Evolutionary conservation across 2,329 filamentous ascomycete genomes (phyloP).

Genomic region (Colletotrichum musicola): DNA sequence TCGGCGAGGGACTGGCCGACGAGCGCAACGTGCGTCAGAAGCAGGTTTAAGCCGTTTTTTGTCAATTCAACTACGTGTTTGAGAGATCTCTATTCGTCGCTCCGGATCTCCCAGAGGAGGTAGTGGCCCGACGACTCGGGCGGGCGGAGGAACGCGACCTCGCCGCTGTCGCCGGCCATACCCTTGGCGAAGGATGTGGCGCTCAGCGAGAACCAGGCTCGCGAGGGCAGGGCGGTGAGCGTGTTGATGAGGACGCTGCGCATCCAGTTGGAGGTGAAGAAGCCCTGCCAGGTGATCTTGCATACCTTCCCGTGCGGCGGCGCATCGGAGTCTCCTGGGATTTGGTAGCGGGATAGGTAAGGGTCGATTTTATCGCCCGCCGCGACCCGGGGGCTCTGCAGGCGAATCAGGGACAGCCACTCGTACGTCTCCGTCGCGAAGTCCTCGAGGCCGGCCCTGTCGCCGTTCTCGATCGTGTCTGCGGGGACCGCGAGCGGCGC

Average conservation of each 20-base stretch:
- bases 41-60: constrained; percentile 61
- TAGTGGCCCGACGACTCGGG: constrained; percentile 64
- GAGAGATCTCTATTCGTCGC: constrained; percentile 48
- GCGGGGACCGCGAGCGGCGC: constrained; percentile 46
- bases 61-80: background rate
- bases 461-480: constrained; percentile 49
- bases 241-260: constrained; percentile 61
- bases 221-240: constrained; percentile 56
- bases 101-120: constrained; percentile 70
- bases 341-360: constrained; percentile 76
- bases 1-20: constrained; percentile 72
- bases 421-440: constrained; percentile 76
- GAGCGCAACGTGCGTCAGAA: constrained; percentile 75
- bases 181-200: constrained; percentile 64
- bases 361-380: constrained; percentile 72
- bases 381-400: constrained; percentile 74
- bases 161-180: constrained; percentile 58
- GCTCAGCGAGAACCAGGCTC: constrained; percentile 68
- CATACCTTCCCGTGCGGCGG: constrained; percentile 53
- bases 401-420: constrained; percentile 77
- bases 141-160: constrained; percentile 67
- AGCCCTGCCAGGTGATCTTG: constrained; percentile 71
- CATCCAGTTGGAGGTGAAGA: constrained; percentile 67
- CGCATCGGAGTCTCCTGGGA: constrained; percentile 57
- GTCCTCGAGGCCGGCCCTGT: constrained; percentile 70